Evolutionary conservation across 2,329 filamentous ascomycete genomes (phyloP).

Genomic region (Paraphoma chrysanthemicola): DNA sequence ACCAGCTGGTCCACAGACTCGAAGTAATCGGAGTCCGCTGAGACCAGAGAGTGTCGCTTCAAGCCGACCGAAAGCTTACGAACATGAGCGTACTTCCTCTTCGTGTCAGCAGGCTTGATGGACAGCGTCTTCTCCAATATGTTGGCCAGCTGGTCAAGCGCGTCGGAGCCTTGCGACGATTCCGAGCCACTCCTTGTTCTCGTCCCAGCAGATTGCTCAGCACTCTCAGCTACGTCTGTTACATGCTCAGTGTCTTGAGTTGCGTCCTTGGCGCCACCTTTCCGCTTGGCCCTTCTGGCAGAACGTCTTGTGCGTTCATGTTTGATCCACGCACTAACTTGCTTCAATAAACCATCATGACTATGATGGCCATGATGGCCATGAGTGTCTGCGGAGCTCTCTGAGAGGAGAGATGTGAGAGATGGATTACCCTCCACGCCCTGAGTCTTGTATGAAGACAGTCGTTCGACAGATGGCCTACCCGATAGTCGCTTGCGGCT

Average conservation of each 20-base stretch:
- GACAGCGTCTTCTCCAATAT: slow-evolving; percentile 76
- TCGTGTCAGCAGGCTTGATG: slow-evolving; percentile 39
- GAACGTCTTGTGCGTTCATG: slow-evolving; percentile 75
- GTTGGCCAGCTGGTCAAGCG: slow-evolving; percentile 79
- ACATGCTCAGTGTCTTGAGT: slow-evolving; percentile 3
- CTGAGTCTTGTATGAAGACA: slow-evolving; percentile 28
- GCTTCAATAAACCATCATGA: slow-evolving; percentile 64
- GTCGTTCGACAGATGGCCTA: slow-evolving; percentile 46
- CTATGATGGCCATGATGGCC: slow-evolving; percentile 34
- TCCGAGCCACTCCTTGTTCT: slow-evolving; percentile 61
- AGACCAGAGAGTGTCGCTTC: slow-evolving; percentile 60
- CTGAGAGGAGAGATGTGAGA: slow-evolving; percentile 37
- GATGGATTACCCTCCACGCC: slow-evolving; percentile 37
- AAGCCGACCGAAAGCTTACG: slow-evolving; percentile 41
- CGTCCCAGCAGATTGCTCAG: slow-evolving; percentile 16
- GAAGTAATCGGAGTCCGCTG: slow-evolving; percentile 84
- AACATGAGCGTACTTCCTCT: slow-evolving; percentile 35
- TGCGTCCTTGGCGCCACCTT: slow-evolving; percentile 58
- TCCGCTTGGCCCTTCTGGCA: slow-evolving; percentile 59
- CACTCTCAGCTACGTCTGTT: slow-evolving; percentile 6
- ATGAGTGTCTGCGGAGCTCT: slow-evolving; percentile 35
- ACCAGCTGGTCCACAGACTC: slow-evolving; percentile 82
- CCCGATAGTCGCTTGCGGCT: slow-evolving; percentile 53
- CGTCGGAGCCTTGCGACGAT: slow-evolving; percentile 71
- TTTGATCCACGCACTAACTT: slow-evolving; percentile 84